These are phyloP conservation scores for Bipolaris sorokiniana DNA, from an alignment of 2,329 filamentous ascomycete species.

Conservation along the genomic window DNA sequence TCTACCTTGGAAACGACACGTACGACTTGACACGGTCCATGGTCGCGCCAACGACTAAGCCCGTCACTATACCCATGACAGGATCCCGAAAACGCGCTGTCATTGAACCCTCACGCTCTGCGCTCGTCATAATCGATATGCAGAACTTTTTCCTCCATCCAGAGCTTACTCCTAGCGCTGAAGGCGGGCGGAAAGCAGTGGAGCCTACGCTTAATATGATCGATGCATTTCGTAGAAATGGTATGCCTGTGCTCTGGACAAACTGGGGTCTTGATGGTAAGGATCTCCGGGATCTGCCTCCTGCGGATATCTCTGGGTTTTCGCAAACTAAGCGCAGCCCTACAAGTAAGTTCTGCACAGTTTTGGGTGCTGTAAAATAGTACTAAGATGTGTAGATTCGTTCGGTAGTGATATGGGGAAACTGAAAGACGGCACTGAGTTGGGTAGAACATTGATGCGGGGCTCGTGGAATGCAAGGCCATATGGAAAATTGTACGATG, in stretches of 20 bases:
- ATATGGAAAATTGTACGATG: slow-evolving; percentile 45
- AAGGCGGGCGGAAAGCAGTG: slow-evolving; percentile 24
- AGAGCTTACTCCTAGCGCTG: slow-evolving; percentile 17
- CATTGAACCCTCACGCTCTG: slow-evolving; percentile 38
- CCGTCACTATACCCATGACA: slow-evolving; percentile 36
- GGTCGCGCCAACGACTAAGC: slow-evolving; percentile 14
- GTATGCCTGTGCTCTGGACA: slow-evolving; percentile 44
- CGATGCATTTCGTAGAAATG: slow-evolving; percentile 40
- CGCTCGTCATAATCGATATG: slow-evolving; percentile 49
- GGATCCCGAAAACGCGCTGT: slow-evolving; percentile 19
- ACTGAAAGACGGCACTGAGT: slow-evolving; percentile 25
- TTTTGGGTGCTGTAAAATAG: not conserved
- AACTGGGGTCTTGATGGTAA: slow-evolving; percentile 47
- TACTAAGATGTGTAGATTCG: slow-evolving; percentile 5
- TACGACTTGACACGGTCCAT: slow-evolving; percentile 23
- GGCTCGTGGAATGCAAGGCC: slow-evolving; percentile 49
- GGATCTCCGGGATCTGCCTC: slow-evolving; percentile 42
- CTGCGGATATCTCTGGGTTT: slow-evolving; percentile 28
- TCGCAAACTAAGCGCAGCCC: slow-evolving; percentile 5
- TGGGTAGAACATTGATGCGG: slow-evolving; percentile 42
- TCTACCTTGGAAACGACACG: slow-evolving; percentile 11
- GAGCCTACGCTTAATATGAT: slow-evolving; percentile 45
- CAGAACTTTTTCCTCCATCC: slow-evolving; percentile 47
- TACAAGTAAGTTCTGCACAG: slow-evolving; percentile 9
- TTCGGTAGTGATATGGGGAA: slow-evolving; percentile 23